These are phyloP conservation scores for Hypoxylon fragiforme DNA, from an alignment of 495 filamentous ascomycete species.

Conservation along the genomic window DNA sequence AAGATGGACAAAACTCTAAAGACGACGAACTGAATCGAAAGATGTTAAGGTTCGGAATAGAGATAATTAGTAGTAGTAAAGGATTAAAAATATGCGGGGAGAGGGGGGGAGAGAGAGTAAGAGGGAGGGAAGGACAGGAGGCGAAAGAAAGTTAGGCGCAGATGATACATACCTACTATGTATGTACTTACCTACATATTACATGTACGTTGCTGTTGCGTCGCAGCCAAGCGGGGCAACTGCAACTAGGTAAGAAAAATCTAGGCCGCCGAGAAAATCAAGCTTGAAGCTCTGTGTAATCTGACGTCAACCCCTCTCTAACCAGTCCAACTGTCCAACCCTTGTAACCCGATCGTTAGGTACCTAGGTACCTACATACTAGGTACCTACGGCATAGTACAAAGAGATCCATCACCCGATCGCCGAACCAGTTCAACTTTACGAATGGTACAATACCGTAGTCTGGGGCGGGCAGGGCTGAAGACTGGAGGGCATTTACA, in stretches of 20 bases:
- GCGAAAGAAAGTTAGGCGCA: slow-evolving; percentile 12
- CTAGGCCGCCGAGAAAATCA: too few relatives aligned
- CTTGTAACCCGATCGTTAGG: background rate
- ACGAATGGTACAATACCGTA: slow-evolving; percentile 1
- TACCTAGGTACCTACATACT: background rate
- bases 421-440: slow-evolving; percentile 14
- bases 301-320: slow-evolving; percentile 29
- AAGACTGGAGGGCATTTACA: background rate
- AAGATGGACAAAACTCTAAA: slow-evolving; percentile 16
- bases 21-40: slow-evolving; percentile 6
- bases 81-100: slow-evolving; percentile 1
- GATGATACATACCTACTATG: too few relatives aligned
- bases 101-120: slow-evolving; percentile 1
- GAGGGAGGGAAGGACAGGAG: background rate
- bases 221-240: background rate
- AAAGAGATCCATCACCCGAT: slow-evolving; percentile 9
- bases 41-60: slow-evolving; percentile 3
- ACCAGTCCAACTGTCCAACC: background rate
- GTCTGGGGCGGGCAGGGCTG: too few relatives aligned
- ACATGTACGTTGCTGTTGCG: too few relatives aligned
- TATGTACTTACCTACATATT: too few relatives aligned
- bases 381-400: too few relatives aligned
- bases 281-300: slow-evolving; percentile 21
- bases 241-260: too few relatives aligned
- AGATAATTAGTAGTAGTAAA: slow-evolving; percentile 1